These are phyloP conservation scores for Jackrogersella multiformis DNA, from an alignment of 495 filamentous ascomycete genomes.

Conservation along the genomic window DNA sequence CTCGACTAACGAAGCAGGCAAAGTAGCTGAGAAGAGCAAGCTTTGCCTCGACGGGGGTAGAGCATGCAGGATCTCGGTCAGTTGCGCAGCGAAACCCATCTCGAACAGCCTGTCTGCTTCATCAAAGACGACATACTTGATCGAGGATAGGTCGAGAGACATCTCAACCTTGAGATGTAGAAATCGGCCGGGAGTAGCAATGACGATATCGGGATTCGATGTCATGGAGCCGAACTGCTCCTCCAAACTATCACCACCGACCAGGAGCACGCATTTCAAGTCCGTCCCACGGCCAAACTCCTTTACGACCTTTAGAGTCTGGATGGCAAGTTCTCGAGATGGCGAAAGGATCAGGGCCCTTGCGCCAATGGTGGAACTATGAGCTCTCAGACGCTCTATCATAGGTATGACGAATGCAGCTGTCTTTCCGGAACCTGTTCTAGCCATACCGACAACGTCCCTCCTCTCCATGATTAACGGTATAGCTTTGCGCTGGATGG, in stretches of 20 bases:
- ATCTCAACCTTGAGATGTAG: conserved; percentile 96
- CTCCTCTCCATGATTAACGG: conserved; percentile 86
- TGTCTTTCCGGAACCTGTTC: conserved; percentile 91
- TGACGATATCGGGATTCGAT: conserved; percentile 92
- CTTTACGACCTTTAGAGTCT: conserved; percentile 96
- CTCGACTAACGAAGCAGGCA: conserved; percentile 92
- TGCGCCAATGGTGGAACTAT: conserved; percentile 84
- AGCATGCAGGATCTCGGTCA: conserved; percentile 91
- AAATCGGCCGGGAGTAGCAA: conserved; percentile 95
- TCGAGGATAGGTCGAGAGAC: conserved; percentile 83
- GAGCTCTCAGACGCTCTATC: conserved; percentile 92
- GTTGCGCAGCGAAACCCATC: conserved; percentile 94
- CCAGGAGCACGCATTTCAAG: conserved; percentile 84
- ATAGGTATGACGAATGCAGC: conserved; percentile 98
- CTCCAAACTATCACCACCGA: conserved; percentile 94
- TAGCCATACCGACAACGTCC: conserved; percentile 97
- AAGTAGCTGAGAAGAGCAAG: conserved; percentile 90
- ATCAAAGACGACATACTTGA: conserved; percentile 94
- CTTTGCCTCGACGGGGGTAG: conserved; percentile 87
- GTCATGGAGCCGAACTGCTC: conserved; percentile 96
- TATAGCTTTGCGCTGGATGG: conserved; percentile 96
- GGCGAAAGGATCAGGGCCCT: conserved; percentile 89
- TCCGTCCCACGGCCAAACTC: conserved; percentile 91
- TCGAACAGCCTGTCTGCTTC: conserved; percentile 97
- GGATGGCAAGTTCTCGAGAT: conserved; percentile 89